Evolutionary conservation across 1,284 basidiomycete genomes (phyloP).

Genomic region (Cryptococcus sp.): DNA sequence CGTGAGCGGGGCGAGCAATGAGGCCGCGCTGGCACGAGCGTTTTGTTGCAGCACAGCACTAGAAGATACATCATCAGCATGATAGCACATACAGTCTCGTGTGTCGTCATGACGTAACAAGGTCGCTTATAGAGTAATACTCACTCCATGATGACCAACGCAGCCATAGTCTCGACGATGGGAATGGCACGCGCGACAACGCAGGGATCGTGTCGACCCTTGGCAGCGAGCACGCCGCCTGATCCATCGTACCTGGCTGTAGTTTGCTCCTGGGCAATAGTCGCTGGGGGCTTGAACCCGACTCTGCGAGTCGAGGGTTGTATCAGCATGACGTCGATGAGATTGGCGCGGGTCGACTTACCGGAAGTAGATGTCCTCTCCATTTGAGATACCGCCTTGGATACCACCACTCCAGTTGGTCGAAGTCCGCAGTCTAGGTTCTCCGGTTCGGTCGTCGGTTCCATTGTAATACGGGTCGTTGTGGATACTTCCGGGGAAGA

Average conservation of each 20-base stretch:
- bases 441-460: conserved; percentile 60
- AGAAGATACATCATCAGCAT: conserved; percentile 5
- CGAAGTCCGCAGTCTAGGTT: conserved; percentile 67
- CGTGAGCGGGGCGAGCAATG: conserved; percentile 71
- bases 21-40: conserved; percentile 67
- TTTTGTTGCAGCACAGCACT: conserved; percentile 80
- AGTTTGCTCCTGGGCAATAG: conserved; percentile 87
- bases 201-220: conserved; percentile 95
- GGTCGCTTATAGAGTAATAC: conserved; percentile 23
- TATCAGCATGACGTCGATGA: not conserved
- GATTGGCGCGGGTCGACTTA: conserved; percentile 48
- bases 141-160: conserved; percentile 89
- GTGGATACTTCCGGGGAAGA: conserved; percentile 88
- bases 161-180: conserved; percentile 98
- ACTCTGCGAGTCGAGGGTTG: conserved; percentile 60
- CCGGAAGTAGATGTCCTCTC: conserved; percentile 98
- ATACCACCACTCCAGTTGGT: conserved; percentile 98
- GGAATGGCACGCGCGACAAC: conserved; percentile 96
- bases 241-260: conserved; percentile 94
- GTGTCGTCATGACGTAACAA: not conserved
- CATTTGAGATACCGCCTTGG: conserved; percentile 97
- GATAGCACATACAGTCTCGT: no score
- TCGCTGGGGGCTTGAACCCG: conserved; percentile 98
- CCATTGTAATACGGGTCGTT: conserved; percentile 85
- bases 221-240: conserved; percentile 79